Percentiles rank a stretch among this genome's conserved stretches.
These are phyloP conservation scores for Trematosphaeria pertusa DNA, from an alignment of 2,329 filamentous ascomycete genomes.

Conservation along the genomic window DNA sequence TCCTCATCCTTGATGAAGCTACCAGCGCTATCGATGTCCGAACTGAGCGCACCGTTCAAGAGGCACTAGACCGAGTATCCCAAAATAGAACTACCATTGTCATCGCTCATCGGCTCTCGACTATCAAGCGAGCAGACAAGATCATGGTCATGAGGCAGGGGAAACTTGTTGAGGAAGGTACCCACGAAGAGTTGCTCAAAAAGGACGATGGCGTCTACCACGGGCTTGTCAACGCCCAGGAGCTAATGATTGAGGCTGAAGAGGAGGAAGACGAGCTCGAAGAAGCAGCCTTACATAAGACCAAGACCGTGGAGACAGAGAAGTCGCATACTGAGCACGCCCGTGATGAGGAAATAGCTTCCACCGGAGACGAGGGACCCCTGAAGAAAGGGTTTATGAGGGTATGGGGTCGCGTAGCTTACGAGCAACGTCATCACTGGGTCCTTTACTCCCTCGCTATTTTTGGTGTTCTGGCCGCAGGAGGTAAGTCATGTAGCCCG, in stretches of 20 bases:
- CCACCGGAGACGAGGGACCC: slow-evolving; percentile 32
- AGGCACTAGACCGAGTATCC: slow-evolving; percentile 66
- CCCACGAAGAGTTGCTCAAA: slow-evolving; percentile 73
- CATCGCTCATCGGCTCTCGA: slow-evolving; percentile 78
- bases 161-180: slow-evolving; percentile 74
- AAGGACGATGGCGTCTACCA: slow-evolving; percentile 69
- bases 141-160: slow-evolving; percentile 80
- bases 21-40: slow-evolving; percentile 70
- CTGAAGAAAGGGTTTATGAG: slow-evolving; percentile 37
- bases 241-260: slow-evolving; percentile 38
- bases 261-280: slow-evolving; percentile 29
- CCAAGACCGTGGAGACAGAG: slow-evolving; percentile 23
- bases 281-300: slow-evolving; percentile 21
- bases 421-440: slow-evolving; percentile 45
- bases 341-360: slow-evolving; percentile 2
- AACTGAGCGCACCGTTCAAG: slow-evolving; percentile 62
- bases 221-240: slow-evolving; percentile 64
- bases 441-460: slow-evolving; percentile 38
- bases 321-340: slow-evolving; percentile 12
- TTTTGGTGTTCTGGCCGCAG: slow-evolving; percentile 38
- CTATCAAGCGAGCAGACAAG: slow-evolving; percentile 77
- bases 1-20: slow-evolving; percentile 78
- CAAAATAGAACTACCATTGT: slow-evolving; percentile 74
- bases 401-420: slow-evolving; percentile 43
- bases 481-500: slow-evolving; percentile 18